A percentile compares a stretch with the other conserved stretches of the same genome.
Conservation (phyloP, 116 monocot genomes). For the Trichopus zeylanicus region DNA sequence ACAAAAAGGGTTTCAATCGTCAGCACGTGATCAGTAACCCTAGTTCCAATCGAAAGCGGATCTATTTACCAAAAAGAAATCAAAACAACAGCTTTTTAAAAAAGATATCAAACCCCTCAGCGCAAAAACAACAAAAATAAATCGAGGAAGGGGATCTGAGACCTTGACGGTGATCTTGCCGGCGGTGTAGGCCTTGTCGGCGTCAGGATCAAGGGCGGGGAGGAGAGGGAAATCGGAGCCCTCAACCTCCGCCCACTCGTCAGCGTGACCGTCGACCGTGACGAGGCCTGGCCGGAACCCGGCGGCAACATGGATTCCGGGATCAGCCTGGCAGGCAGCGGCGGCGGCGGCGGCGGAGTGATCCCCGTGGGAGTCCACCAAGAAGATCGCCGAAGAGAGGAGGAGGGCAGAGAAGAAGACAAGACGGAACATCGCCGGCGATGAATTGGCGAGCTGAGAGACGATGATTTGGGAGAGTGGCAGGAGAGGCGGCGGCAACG, state of each 20-base stretch:
- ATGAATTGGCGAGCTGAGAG: too few species aligned
- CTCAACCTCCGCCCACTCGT: constrained; percentile 71
- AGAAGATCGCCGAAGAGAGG: too few species aligned
- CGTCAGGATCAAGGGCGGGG: constrained; percentile 80
- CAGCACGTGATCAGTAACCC: background rate
- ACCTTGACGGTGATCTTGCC: constrained; percentile 89
- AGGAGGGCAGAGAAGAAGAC: too few species aligned
- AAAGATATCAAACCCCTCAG: background rate
- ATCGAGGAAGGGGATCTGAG: background rate
- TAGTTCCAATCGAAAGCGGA: background rate
- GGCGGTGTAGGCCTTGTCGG: constrained; percentile 75
- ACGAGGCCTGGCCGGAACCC: constrained; percentile 63
- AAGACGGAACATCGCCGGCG: too few species aligned
- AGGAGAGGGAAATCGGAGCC: constrained; percentile 56
- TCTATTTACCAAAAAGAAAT: background rate
- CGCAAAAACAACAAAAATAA: background rate
- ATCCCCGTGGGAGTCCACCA: constrained; percentile 47
- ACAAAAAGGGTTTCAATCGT: constrained; percentile 14
- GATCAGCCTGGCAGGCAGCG: constrained; percentile 39
- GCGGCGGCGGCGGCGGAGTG: constrained; percentile 33
- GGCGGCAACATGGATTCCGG: constrained; percentile 33
- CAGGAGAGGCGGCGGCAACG: too few species aligned
- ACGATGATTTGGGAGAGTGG: too few species aligned
- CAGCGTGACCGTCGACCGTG: constrained; percentile 62
- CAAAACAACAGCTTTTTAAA: background rate